These are phyloP conservation scores for Suhomyces kunorum DNA, from an alignment of 1,139 yeast genomes.

Conservation along the genomic window DNA sequence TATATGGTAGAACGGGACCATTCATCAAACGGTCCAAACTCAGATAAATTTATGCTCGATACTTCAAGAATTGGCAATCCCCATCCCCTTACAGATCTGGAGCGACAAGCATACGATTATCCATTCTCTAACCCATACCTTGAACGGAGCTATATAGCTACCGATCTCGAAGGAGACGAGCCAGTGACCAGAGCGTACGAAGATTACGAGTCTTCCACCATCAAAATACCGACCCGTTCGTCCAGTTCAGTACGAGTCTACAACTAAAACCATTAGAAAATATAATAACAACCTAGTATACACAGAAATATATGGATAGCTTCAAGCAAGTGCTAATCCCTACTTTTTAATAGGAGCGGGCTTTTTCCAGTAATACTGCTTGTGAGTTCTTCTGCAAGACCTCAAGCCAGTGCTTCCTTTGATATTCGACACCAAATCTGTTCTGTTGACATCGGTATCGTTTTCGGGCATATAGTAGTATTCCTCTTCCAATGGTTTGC, in stretches of 20 bases:
- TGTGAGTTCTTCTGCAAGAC: conserved; percentile 89
- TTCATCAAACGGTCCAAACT: background rate
- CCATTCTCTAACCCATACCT: conserved; percentile 30
- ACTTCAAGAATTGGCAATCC: conserved; percentile 31
- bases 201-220: background rate
- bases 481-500: conserved; percentile 89
- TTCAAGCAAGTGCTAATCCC: background rate
- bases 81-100: conserved; percentile 29
- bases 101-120: conserved; percentile 31
- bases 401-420: conserved; percentile 84
- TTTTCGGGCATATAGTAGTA: conserved; percentile 86
- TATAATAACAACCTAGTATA: conserved; percentile 9
- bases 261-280: background rate
- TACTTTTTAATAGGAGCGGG: conserved; percentile 55
- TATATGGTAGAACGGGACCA: background rate
- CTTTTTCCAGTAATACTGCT: conserved; percentile 86
- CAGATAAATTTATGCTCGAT: conserved; percentile 4
- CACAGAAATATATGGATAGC: conserved; percentile 6
- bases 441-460: conserved; percentile 72
- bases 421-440: conserved; percentile 65
- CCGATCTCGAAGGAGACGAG: background rate
- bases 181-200: background rate
- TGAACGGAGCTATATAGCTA: background rate
- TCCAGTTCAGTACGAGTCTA: conserved; percentile 7
- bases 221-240: conserved; percentile 6